Evolutionary conservation across 164 flowering plant species (phyloP), one percentile per base, ranked within the genome.

Genomic region (Macadamia integrifolia): DNA sequence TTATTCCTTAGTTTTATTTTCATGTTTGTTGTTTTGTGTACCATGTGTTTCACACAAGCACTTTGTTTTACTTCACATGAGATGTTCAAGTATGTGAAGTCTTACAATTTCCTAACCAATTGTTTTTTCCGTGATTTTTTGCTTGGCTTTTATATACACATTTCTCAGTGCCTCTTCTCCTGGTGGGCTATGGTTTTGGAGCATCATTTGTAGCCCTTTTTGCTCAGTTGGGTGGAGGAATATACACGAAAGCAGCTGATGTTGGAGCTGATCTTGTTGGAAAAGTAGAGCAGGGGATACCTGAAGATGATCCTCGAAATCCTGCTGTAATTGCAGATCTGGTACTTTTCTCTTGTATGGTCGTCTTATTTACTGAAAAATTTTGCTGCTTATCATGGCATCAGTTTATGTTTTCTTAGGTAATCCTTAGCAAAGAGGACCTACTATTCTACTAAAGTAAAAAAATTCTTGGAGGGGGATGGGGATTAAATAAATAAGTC

Each of bases 201-300:
- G 99, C 99, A 67, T 94, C 99, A 56, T 94, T 94, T 83, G 99
- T 94, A 68, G 99, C 99, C 50, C 91, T 94, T 55, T 94, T 94
- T 83, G 99, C 99, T 71, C 98, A 94, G 81, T 76, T 94, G 87
- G 98, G 99, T 79, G 99, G 99, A 76, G 99, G 99, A 58, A 94
- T 94, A 82, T 94, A 84, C 78, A 94, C 99, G 44, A 94, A 94
- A 82, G 99, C 98, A 57, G 99, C 99, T 71, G 99, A 94, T 85
- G 99, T 94, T 74, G 98, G 98, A 68, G 98, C 99, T 59, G 99
- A 94, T 68, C 99, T 94, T 75, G 99, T 94, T 76, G 99, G 99
- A 65, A 94, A 94, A 82, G 88, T 94, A 49, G 99, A 94, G 81
- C 98, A 94, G 81, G 99, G 99, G 56, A 94, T 94, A 71, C 99